Conservation (phyloP, 2,329 filamentous ascomycete species). For the Cladophialophora immunda region DNA sequence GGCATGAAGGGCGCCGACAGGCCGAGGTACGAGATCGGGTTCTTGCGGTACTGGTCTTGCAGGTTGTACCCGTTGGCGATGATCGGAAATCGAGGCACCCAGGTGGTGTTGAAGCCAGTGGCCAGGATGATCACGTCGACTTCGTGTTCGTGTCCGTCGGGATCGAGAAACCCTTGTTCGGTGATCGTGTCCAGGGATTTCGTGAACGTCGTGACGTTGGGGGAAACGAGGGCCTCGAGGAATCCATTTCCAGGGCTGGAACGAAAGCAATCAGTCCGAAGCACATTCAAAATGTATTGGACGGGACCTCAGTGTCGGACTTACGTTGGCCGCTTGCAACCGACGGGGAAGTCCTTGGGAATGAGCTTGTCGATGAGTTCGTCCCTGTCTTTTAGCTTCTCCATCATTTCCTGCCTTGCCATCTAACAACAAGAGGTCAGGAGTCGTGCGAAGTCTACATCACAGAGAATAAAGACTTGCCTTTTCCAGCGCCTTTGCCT, state of each 20-base stretch:
- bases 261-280: constrained; percentile 21
- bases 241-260: constrained; percentile 37
- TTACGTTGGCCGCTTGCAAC: constrained; percentile 51
- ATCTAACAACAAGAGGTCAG: not conserved
- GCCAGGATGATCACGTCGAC: constrained; percentile 37
- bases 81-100: constrained; percentile 35
- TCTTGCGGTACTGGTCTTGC: constrained; percentile 26
- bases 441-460: not conserved
- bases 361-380: constrained; percentile 55
- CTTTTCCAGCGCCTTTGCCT: constrained; percentile 51
- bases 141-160: constrained; percentile 39
- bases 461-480: constrained; percentile 13
- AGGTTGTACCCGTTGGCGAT: constrained; percentile 31
- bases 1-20: constrained; percentile 38
- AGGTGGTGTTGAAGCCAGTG: constrained; percentile 36
- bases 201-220: constrained; percentile 56
- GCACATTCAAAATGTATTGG: constrained; percentile 22
- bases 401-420: constrained; percentile 41
- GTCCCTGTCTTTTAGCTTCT: constrained; percentile 43
- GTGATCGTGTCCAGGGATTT: constrained; percentile 51
- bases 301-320: not conserved
- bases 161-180: constrained; percentile 44
- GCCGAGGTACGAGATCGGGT: constrained; percentile 35
- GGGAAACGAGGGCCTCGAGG: constrained; percentile 45
- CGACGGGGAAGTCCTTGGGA: constrained; percentile 53